Base-by-base conservation (phyloP, 2,329 filamentous ascomycete species). In the Fusarium zealandicum region DNA sequence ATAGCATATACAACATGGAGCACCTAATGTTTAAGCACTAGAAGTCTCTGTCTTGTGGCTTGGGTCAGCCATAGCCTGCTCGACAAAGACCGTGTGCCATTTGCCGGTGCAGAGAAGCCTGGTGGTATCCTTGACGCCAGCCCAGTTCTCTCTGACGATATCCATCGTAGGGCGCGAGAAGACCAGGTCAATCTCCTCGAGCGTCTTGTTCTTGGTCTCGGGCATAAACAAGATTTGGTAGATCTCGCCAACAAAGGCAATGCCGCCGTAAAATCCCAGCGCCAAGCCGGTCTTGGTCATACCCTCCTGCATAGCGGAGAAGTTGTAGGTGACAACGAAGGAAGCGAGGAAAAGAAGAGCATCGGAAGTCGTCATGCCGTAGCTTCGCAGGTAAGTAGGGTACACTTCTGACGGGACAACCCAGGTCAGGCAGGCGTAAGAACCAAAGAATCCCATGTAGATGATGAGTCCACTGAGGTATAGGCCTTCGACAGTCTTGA, bases 211-310 rank as follows among this genome's bases (percentile, higher is more conserved):
- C 77, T 90, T 90, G 3, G 87, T 90, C 76, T 90, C 87, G 0
- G 86, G 87, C 88, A 90, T 90, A 74, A 90, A 90, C 42, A 90
- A 69, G 39, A 90, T 77, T 73, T 90, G 88, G 71, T 90, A 90
- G 63, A 89, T 76, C 82, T 86, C 89, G 11, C 87, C 88, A 0
- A 90, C 9, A 1, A 88, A 80, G 0, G 88, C 88, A 47, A 90
- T 90, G 13, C 88, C 88, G 5, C 88, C 88, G 70, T 90, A 91
- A 73, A 91, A 90, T 3, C 88, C 88, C 0, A 90, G 79, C 0
- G 83, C 78, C 1, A 90, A 76, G 9, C 88, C 88, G 1, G 86
- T 89, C 28, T 74, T 78, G 7, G 79, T 82, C 81, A 91, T 88
- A n/a, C 83, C 82, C 0, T 81, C 70, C 70, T 88, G 83, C 88